Conservation (phyloP, 2,329 filamentous ascomycete genomes). For the Rutstroemia sp. region DNA sequence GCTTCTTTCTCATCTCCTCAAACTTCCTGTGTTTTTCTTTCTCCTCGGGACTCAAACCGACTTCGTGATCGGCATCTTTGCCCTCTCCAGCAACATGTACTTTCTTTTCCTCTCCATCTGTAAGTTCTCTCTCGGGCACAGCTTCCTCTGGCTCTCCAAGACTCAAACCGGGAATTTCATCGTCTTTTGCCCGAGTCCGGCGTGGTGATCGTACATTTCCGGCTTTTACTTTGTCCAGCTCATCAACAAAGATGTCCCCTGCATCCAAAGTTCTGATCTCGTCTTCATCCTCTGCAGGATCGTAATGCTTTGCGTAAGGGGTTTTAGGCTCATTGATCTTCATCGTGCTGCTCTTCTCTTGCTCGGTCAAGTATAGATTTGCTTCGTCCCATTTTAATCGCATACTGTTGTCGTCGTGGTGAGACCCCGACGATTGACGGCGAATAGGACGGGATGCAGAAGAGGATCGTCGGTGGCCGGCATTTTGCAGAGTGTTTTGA, state of each 20-base stretch:
- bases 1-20: slow-evolving; percentile 85
- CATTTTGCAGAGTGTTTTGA: slow-evolving; percentile 91
- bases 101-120: slow-evolving; percentile 54
- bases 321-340: slow-evolving; percentile 99
- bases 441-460: slow-evolving; percentile 58
- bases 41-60: slow-evolving; percentile 61
- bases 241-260: slow-evolving; percentile 61
- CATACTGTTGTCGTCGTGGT: slow-evolving; percentile 46
- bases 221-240: slow-evolving; percentile 43
- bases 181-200: slow-evolving; percentile 39
- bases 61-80: slow-evolving; percentile 41
- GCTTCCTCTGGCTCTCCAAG: slow-evolving; percentile 86
- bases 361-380: slow-evolving; percentile 93
- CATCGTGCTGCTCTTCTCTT: slow-evolving; percentile 93
- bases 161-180: slow-evolving; percentile 87
- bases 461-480: slow-evolving; percentile 78
- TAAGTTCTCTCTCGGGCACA: slow-evolving; percentile 40
- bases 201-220: neutral
- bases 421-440: slow-evolving; percentile 34
- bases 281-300: slow-evolving; percentile 76
- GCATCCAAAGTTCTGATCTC: slow-evolving; percentile 60
- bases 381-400: slow-evolving; percentile 98
- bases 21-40: slow-evolving; percentile 87
- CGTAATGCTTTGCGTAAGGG: slow-evolving; percentile 87
- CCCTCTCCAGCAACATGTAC: slow-evolving; percentile 62